Percentiles rank a stretch among this genome's conserved stretches.
phyloP scores from a whole-genome alignment of 352 stramenopile genomes.

The Globisporangium barbulae region DNA sequence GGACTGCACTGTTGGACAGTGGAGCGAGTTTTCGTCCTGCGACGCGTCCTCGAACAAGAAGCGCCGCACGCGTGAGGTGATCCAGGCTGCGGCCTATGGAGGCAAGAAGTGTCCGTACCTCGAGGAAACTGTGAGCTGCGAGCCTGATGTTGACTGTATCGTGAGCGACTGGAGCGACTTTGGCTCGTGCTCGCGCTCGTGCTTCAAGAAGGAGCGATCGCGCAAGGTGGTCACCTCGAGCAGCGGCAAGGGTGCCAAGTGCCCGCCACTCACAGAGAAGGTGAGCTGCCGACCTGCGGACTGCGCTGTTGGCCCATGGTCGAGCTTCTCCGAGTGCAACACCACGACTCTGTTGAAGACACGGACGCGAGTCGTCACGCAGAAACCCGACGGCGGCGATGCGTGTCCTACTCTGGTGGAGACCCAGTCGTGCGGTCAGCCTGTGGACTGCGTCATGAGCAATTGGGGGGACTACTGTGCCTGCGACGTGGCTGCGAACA shows the following conservation, averaged over 20 bases:
- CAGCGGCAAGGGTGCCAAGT: conserved; percentile 30
- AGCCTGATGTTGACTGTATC: conserved; percentile 47
- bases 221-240: conserved; percentile 32
- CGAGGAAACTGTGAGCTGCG: conserved; percentile 33
- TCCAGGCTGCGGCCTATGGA: conserved; percentile 28
- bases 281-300: conserved; percentile 38
- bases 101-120: conserved; percentile 38
- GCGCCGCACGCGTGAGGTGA: conserved; percentile 36
- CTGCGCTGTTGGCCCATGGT: conserved; percentile 46
- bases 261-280: conserved; percentile 32
- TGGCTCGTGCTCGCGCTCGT: conserved; percentile 29
- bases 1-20: conserved; percentile 49
- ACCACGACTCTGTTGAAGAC: conserved; percentile 28
- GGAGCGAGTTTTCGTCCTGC: conserved; percentile 42
- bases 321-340: conserved; percentile 39
- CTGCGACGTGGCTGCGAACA: conserved; percentile 33
- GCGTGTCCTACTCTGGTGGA: conserved; percentile 35
- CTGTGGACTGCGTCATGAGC: conserved; percentile 54
- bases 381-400: conserved; percentile 34
- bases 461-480: conserved; percentile 34
- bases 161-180: conserved; percentile 52
- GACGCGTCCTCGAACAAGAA: conserved; percentile 47
- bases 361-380: conserved; percentile 27
- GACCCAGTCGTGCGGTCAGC: conserved; percentile 22
- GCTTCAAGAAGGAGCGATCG: conserved; percentile 33